Percentiles rank a stretch among this genome's conserved stretches.
Conservation (phyloP, 108 stramenopile genomes). For the Skeletonema costatum region DNA sequence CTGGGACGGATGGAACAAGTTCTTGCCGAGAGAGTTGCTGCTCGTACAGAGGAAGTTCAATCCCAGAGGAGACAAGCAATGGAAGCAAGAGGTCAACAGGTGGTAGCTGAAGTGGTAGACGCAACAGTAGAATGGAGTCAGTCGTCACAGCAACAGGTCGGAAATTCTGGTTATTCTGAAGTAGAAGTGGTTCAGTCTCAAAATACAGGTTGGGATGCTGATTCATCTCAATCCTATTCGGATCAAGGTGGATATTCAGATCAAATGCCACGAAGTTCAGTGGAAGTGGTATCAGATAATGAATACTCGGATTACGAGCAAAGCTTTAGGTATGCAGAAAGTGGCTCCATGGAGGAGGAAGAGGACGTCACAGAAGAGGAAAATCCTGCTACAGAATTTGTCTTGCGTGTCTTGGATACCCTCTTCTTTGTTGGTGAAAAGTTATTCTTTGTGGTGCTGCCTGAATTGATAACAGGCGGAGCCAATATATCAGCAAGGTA, state of each 20-base stretch:
- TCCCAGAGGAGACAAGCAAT: not conserved
- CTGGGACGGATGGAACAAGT: conserved; percentile 35
- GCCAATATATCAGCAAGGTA: conserved; percentile 29
- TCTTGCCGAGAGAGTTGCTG: conserved; percentile 40
- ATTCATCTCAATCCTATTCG: not conserved
- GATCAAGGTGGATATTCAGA: conserved; percentile 9
- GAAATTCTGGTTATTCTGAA: conserved; percentile 22
- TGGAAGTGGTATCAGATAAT: conserved; percentile 69
- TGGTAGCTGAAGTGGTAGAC: conserved; percentile 14
- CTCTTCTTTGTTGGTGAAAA: conserved; percentile 76
- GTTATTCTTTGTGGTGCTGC: conserved; percentile 49
- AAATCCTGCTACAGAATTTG: conserved; percentile 38
- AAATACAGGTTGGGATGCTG: conserved; percentile 3
- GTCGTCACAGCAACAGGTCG: not conserved
- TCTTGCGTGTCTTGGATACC: conserved; percentile 64
- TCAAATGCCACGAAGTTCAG: conserved; percentile 17
- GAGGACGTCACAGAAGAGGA: conserved; percentile 39
- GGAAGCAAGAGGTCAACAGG: conserved; percentile 2
- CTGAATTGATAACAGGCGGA: conserved; percentile 30
- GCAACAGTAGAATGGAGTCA: not conserved
- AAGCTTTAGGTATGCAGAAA: conserved; percentile 48
- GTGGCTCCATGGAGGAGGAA: conserved; percentile 29
- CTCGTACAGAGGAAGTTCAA: conserved; percentile 37
- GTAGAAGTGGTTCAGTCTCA: conserved; percentile 36
- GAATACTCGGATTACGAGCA: conserved; percentile 68